A percentile compares a stretch with the other conserved stretches of the same genome.
Conservation (phyloP, 2,329 filamentous ascomycete species). For the Phialophora tarda region DNA sequence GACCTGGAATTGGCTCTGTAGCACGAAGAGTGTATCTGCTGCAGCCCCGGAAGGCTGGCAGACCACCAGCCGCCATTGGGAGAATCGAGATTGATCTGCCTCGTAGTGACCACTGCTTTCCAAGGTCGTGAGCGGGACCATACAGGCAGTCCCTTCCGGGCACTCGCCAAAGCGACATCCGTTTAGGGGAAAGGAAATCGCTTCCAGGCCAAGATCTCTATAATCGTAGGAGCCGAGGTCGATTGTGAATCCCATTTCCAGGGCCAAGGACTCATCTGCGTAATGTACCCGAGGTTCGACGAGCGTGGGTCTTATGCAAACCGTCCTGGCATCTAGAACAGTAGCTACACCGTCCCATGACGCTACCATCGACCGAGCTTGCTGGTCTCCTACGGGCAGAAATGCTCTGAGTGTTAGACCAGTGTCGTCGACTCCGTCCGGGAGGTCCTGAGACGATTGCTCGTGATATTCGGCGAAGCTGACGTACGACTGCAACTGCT, state of each 20-base stretch:
- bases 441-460: not conserved
- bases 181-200: not conserved
- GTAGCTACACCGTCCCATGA: slow-evolving; percentile 15
- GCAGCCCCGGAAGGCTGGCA: not conserved
- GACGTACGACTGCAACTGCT: slow-evolving; percentile 10
- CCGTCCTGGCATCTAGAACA: slow-evolving; percentile 13
- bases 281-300: slow-evolving; percentile 12
- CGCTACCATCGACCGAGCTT: slow-evolving; percentile 13
- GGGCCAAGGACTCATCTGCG: slow-evolving; percentile 12
- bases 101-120: not conserved
- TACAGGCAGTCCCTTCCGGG: not conserved
- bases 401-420: slow-evolving; percentile 10
- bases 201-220: slow-evolving; percentile 1
- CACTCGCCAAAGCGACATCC: not conserved
- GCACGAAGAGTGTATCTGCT: not conserved
- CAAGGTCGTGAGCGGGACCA: slow-evolving; percentile 5
- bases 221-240: not conserved
- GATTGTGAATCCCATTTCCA: not conserved
- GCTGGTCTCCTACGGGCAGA: slow-evolving; percentile 13
- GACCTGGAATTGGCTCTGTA: slow-evolving; percentile 2
- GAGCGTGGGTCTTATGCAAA: slow-evolving; percentile 7
- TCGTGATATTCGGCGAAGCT: slow-evolving; percentile 18
- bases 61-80: not conserved
- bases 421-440: slow-evolving; percentile 15
- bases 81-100: not conserved